phyloP scores from a whole-genome alignment of 257 asterid species.

The Solanum dulcamara region DNA sequence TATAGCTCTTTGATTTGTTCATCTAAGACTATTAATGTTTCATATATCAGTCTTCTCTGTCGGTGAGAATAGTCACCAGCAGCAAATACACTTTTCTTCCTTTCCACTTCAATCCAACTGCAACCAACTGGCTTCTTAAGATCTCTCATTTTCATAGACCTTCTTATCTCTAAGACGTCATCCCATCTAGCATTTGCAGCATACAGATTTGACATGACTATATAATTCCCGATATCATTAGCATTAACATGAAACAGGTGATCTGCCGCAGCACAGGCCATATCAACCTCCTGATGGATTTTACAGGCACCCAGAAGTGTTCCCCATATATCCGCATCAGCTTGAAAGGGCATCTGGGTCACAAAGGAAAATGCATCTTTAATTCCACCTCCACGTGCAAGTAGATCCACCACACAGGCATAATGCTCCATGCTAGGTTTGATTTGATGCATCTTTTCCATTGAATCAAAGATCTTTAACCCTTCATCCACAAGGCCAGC shows the following conservation, averaged over 20 bases:
- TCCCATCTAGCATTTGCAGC: slow-evolving; percentile 84
- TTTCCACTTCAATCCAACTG: slow-evolving; percentile 84
- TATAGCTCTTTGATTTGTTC: slow-evolving; percentile 48
- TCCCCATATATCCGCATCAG: slow-evolving; percentile 64
- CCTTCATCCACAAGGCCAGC: slow-evolving; percentile 74
- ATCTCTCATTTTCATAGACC: slow-evolving; percentile 51
- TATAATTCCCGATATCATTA: slow-evolving; percentile 52
- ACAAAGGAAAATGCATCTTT: slow-evolving; percentile 57
- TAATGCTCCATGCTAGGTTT: slow-evolving; percentile 69
- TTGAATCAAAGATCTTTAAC: slow-evolving; percentile 42
- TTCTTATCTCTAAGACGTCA: slow-evolving; percentile 64
- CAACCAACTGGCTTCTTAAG: slow-evolving; percentile 86
- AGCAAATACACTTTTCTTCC: slow-evolving; percentile 37
- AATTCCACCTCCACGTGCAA: slow-evolving; percentile 61
- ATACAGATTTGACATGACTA: slow-evolving; percentile 62
- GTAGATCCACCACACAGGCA: slow-evolving; percentile 78
- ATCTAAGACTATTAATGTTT: slow-evolving; percentile 37
- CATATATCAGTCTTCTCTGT: slow-evolving; percentile 30
- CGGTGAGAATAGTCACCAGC: slow-evolving; percentile 77
- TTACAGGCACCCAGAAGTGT: slow-evolving; percentile 64
- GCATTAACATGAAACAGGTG: slow-evolving; percentile 27
- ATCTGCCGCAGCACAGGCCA: slow-evolving; percentile 37
- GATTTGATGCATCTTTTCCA: slow-evolving; percentile 33
- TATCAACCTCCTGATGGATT: slow-evolving; percentile 56
- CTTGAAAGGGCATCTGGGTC: slow-evolving; percentile 44